These are phyloP conservation scores for Hibiscus mutabilis DNA, from an alignment of 345 rosid genomes.

Conservation along the genomic window DNA sequence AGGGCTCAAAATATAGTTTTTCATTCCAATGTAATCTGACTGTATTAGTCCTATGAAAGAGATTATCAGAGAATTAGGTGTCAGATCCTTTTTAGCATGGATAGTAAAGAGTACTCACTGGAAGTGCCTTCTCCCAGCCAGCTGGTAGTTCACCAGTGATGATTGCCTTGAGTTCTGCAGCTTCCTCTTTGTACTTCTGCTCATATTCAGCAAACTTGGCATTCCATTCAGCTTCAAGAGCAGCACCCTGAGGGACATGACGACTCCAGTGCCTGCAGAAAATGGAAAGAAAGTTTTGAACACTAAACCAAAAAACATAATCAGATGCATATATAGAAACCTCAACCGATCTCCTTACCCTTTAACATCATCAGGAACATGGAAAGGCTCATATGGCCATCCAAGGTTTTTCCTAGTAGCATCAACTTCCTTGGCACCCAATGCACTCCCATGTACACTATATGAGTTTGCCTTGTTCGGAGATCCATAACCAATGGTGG, in stretches of 20 bases:
- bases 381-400: slow-evolving; percentile 92
- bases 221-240: slow-evolving; percentile 81
- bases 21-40: background rate
- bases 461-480: slow-evolving; percentile 95
- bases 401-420: slow-evolving; percentile 97
- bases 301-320: background rate
- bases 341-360: slow-evolving; percentile 33
- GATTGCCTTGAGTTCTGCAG: slow-evolving; percentile 83
- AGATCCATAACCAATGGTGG: slow-evolving; percentile 96
- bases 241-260: slow-evolving; percentile 59
- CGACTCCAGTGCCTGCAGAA: slow-evolving; percentile 92
- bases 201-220: slow-evolving; percentile 76
- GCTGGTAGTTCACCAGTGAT: slow-evolving; percentile 72
- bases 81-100: background rate
- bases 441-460: slow-evolving; percentile 95
- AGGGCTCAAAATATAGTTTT: slow-evolving; percentile 2
- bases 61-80: background rate
- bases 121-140: slow-evolving; percentile 85
- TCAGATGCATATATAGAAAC: background rate
- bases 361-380: slow-evolving; percentile 90
- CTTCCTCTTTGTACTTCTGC: slow-evolving; percentile 84
- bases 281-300: background rate
- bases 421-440: slow-evolving; percentile 98
- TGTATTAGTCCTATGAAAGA: background rate
- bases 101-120: slow-evolving; percentile 38